Evolutionary conservation across 148 eudicot species (phyloP).

Genomic region (Rhododendron molle): DNA sequence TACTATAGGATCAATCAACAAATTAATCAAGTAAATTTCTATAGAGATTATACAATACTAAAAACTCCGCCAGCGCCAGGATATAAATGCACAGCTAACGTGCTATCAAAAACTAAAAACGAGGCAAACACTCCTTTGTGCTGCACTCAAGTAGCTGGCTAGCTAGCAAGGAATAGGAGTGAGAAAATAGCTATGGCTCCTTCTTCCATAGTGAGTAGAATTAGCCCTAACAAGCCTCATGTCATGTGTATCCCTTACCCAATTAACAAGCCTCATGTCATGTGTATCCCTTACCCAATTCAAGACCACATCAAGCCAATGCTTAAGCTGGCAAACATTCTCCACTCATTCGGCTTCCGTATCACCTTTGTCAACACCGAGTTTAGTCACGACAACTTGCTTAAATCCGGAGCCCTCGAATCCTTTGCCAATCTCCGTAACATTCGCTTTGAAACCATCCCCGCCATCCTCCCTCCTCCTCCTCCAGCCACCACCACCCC

Average conservation of each 20-base stretch:
- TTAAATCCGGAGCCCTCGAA: conserved; percentile 37
- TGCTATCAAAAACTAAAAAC: background rate
- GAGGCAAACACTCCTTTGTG: background rate
- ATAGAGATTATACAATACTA: background rate
- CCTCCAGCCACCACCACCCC: conserved; percentile 23
- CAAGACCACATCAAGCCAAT: conserved; percentile 74
- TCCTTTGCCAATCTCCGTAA: conserved; percentile 43
- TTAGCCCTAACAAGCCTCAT: background rate
- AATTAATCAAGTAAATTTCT: background rate
- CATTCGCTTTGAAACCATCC: conserved; percentile 52
- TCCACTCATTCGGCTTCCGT: conserved; percentile 47
- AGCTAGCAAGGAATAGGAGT: background rate
- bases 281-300: conserved; percentile 56
- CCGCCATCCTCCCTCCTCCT: conserved; percentile 49
- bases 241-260: conserved; percentile 52
- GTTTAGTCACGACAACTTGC: conserved; percentile 46
- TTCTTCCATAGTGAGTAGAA: background rate
- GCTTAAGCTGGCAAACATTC: conserved; percentile 55
- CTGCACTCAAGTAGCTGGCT: background rate
- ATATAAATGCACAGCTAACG: background rate
- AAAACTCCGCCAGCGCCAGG: background rate
- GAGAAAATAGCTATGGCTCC: background rate
- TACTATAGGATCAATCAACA: background rate
- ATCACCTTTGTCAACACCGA: conserved; percentile 60
- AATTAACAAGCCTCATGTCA: conserved; percentile 11